Base-by-base conservation (phyloP, 108 stramenopile species). In the Fragilariopsis cylindrus region DNA sequence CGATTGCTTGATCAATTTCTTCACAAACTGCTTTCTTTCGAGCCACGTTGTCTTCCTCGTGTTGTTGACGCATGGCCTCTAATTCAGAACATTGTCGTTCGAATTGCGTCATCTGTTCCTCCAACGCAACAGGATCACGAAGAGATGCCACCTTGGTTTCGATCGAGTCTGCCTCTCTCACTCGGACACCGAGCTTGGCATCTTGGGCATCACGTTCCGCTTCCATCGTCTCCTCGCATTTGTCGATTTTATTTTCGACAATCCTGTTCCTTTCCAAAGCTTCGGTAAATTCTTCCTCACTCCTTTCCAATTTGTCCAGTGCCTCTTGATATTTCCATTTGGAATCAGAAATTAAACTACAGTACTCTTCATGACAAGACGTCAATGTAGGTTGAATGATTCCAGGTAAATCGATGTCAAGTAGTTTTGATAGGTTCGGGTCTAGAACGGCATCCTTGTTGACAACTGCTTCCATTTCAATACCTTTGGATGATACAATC, bases 81-180 rank as follows among this genome's bases (percentile, higher is more conserved):
- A 96, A 76, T 48, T 88, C 81, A 15, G 82, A 55, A 71, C 82
- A 86, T 57, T 88, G 85, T 3, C 81, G 81, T 47, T 91, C 73
- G 60, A 64, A 79, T 16, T 75, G 73, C 18, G 82, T 79, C 66
- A 96, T 84, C 7, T 87, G 83, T 47, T 88, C 84, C 75, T 93
- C 91, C 8, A 92, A 76, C 41, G 85, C 82, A 19, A 87, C 75
- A 15, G 92, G 95, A 74, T 93, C 90, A 30, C 89, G 85, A 57
- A 92, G 84, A 47, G 91, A 78, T 12, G 79, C 79, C 11, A 92
- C 88, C 71, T 85, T 90, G 4, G 71, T 65, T 53, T 91, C 83
- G 71, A 92, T 72, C 16, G 81, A 71, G 53, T 88, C 85, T 6
- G 82, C 80, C 80, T 96, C 90, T 30, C 83, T 50, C 18, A 76